Evolutionary conservation across 2,329 filamentous ascomycete species (phyloP), one percentile per base, ranked within the genome.

Genomic region (Penicillium digitatum): DNA sequence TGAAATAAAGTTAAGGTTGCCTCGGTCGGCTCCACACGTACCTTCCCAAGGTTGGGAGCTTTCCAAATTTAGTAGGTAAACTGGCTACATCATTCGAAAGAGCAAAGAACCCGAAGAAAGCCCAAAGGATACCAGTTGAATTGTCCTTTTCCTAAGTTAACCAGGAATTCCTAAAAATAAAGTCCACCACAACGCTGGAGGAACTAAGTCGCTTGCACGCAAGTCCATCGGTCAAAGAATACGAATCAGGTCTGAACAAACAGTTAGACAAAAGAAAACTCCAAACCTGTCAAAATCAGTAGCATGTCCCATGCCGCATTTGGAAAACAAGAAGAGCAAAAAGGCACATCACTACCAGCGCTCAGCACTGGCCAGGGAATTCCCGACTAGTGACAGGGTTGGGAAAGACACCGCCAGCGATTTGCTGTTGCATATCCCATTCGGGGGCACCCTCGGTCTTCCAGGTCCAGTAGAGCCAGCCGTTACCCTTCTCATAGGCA

Each of bases 381-480:
- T 66, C 46, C 39, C 74, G 67, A 48, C 64, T 62, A 6, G 63
- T 65, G 43, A 73, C 58, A 29, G 73, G 72, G 58, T 77, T 73
- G 18, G 79, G 79, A 67, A 82, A 83, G 43, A 83, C 61, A 0
- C 74, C 75, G 16, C 63, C 68, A 12, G 69, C 72, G 26, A 79
- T 58, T 39, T 78, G 67, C 59, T 74, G 63, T 60, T 75, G 66
- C 69, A 79, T 72, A 60, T 79, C 74, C 78, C 78, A 80, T 51
- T 77, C 78, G 5, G 77, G 76, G 16, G 76, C 72, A 31, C 73
- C 73, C 59, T 79, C 76, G 12, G 77, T 79, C 65, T 76, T 78
- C 76, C 77, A 79, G 47, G 76, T 78, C 77, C 77, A 79, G 66
- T 78, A 79, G 20, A 79, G 57, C 77, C 76, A 79, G 39, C 77